Base-by-base conservation (phyloP, 208 protist genomes). In the Trypanosoma theileri region DNA sequence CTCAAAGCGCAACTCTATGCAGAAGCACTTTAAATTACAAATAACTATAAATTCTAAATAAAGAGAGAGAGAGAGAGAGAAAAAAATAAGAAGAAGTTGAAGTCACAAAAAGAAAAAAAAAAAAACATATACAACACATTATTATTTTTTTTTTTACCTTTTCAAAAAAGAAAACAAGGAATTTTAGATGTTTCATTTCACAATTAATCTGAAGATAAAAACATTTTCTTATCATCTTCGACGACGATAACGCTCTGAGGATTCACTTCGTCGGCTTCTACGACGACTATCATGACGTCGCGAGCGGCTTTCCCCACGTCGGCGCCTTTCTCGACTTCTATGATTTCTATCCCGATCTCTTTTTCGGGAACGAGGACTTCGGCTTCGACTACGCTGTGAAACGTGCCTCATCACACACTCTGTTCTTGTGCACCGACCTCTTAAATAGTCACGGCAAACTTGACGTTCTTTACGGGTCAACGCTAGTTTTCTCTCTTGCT, bases 361-460 rank as follows among this genome's bases (percentile, higher is more conserved):
- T 58, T 56, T 66, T 45, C 55, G n/a, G 35, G 50, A 45, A 22
- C 59, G 63, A 26, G 59, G 44, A 42, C 62, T 69, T 24, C 64
- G 62, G 40, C 53, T 57, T 54, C 50, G 55, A 42, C 17, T 24
- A 46, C 3, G 48, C 0, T 48, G 4, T 14, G 64, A 57, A 0
- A 66, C 51, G 46, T 77, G 71, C 40, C 48, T 57, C 71, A 77
- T 77, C 22, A 70, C 54, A 24, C 71, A 77, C 55, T 77, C 66
- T 8, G 50, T 59, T 44, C 71, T 17, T 21, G 55, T 61, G 46
- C 71, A 77, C 21, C 66, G 57, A 11, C 71, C 71, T 35, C 64
- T 70, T 50, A 72, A 62, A 68, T 61, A 77, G 66, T 77, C 71
- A 21, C 71, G 56, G 45, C 71, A 77, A 42, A 77, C 57, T 55